phyloP scores from a whole-genome alignment of 192 early-diverging fungal genomes.

The Coemansia sp. region DNA sequence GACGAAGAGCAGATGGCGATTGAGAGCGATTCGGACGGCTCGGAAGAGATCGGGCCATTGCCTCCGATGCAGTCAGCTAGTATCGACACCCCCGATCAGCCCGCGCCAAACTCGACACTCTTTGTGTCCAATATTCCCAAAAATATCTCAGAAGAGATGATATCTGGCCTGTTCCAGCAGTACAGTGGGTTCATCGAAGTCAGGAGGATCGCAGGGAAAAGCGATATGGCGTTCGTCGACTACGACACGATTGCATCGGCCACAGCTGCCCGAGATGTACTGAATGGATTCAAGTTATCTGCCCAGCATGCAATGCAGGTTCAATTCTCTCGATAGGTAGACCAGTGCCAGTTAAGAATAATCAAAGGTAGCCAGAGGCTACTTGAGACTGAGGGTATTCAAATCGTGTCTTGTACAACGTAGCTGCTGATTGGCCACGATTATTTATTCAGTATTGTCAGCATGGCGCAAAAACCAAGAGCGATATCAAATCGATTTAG shows the following conservation, averaged over 20 bases:
- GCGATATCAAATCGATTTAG: not conserved
- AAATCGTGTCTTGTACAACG: no score
- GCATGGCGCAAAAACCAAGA: no score
- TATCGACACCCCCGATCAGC: not conserved
- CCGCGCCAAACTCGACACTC: slow-evolving; percentile 25
- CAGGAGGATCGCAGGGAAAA: slow-evolving; percentile 27
- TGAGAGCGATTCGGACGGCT: slow-evolving; percentile 17
- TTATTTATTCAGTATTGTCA: not conserved
- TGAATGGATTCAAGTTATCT: slow-evolving; percentile 40
- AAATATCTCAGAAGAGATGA: slow-evolving; percentile 26
- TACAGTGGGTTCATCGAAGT: slow-evolving; percentile 48
- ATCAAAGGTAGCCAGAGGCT: no score
- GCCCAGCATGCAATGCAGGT: slow-evolving; percentile 36
- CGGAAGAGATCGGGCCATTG: slow-evolving; percentile 35
- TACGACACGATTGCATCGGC: slow-evolving; percentile 35
- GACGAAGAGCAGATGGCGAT: slow-evolving; percentile 15
- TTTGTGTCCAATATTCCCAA: slow-evolving; percentile 47
- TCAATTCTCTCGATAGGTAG: slow-evolving; percentile 28
- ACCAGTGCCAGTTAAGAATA: no score
- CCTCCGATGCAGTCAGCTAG: slow-evolving; percentile 9
- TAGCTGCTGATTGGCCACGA: not conserved
- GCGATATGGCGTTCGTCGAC: slow-evolving; percentile 47
- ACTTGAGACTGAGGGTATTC: no score
- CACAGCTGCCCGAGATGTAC: slow-evolving; percentile 33
- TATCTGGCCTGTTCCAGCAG: slow-evolving; percentile 45